These are phyloP conservation scores for Xylaria nigripes DNA, from an alignment of 495 filamentous ascomycete genomes.

Conservation along the genomic window DNA sequence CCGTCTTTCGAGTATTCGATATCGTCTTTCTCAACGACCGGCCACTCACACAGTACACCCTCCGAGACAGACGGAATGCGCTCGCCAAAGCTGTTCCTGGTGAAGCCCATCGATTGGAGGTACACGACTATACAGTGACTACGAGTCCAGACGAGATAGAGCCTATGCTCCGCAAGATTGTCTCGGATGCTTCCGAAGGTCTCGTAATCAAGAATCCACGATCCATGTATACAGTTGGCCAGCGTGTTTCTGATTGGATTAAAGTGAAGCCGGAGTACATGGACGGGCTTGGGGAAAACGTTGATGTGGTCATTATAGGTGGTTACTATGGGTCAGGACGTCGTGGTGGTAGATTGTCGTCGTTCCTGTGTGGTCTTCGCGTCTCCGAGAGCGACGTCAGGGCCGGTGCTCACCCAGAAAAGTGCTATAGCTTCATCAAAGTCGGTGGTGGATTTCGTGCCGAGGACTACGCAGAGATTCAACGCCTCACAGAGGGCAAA, in stretches of 20 bases:
- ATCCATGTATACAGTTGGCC: slow-evolving; percentile 77
- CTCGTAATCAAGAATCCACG: slow-evolving; percentile 91
- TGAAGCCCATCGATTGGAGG: slow-evolving; percentile 68
- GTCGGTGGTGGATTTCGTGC: slow-evolving; percentile 88
- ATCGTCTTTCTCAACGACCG: slow-evolving; percentile 80
- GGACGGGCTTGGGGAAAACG: slow-evolving; percentile 88
- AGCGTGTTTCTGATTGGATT: slow-evolving; percentile 95
- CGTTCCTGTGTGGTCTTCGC: slow-evolving; percentile 79
- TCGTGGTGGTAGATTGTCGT: slow-evolving; percentile 73
- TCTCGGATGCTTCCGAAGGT: slow-evolving; percentile 83
- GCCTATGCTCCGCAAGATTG: slow-evolving; percentile 65
- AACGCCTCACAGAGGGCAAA: slow-evolving; percentile 79
- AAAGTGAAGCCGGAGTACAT: slow-evolving; percentile 99
- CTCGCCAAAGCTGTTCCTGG: slow-evolving; percentile 57
- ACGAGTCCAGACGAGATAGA: slow-evolving; percentile 65
- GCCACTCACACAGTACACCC: slow-evolving; percentile 69
- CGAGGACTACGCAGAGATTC: slow-evolving; percentile 72
- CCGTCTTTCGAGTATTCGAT: slow-evolving; percentile 79
- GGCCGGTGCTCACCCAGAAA: slow-evolving; percentile 50
- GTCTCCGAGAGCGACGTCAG: slow-evolving; percentile 59
- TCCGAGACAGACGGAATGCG: slow-evolving; percentile 73
- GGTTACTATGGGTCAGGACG: slow-evolving; percentile 88
- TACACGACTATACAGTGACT: slow-evolving; percentile 66
- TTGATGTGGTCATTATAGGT: slow-evolving; percentile 83
- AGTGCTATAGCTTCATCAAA: slow-evolving; percentile 89